Evolutionary conservation across 331 rosid genomes (phyloP).

Genomic region (Stylosanthes scabra): DNA sequence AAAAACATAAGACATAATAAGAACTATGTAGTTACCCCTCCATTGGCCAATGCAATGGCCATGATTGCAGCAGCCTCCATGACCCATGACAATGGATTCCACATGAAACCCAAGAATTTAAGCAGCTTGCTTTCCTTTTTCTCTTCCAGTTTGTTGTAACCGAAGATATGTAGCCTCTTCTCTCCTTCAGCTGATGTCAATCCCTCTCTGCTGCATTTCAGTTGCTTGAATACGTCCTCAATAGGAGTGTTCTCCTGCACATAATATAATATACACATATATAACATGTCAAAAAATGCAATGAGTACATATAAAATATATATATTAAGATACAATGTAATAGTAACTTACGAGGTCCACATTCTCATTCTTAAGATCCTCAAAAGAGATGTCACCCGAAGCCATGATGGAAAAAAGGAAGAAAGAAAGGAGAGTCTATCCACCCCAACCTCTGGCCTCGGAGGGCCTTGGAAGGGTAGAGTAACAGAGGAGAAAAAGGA

Average conservation of each 20-base stretch:
- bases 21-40: slow-evolving; percentile 66
- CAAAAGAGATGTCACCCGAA: slow-evolving; percentile 56
- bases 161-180: slow-evolving; percentile 79
- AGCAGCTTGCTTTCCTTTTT: slow-evolving; percentile 78
- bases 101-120: slow-evolving; percentile 93
- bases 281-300: slow-evolving; percentile 8
- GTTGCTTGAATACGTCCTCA: slow-evolving; percentile 75
- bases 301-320: too few relatives aligned
- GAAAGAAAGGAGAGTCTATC: too few relatives aligned
- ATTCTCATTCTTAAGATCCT: slow-evolving; percentile 78
- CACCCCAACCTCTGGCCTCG: slow-evolving; percentile 13
- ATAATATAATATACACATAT: slow-evolving; percentile 11
- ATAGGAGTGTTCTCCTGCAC: slow-evolving; percentile 75
- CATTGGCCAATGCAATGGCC: slow-evolving; percentile 91
- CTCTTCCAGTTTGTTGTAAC: slow-evolving; percentile 89
- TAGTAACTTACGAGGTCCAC: slow-evolving; percentile 70
- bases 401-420: slow-evolving; percentile 46
- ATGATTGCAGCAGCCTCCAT: slow-evolving; percentile 92
- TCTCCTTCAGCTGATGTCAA: slow-evolving; percentile 65
- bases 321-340: too few relatives aligned
- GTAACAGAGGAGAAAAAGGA: background rate
- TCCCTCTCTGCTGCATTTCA: slow-evolving; percentile 76
- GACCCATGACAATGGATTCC: slow-evolving; percentile 98
- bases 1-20: background rate
- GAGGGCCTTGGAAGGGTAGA: slow-evolving; percentile 20